These are phyloP conservation scores for Lumnitzera racemosa DNA, from an alignment of 345 rosid species.

Conservation along the genomic window DNA sequence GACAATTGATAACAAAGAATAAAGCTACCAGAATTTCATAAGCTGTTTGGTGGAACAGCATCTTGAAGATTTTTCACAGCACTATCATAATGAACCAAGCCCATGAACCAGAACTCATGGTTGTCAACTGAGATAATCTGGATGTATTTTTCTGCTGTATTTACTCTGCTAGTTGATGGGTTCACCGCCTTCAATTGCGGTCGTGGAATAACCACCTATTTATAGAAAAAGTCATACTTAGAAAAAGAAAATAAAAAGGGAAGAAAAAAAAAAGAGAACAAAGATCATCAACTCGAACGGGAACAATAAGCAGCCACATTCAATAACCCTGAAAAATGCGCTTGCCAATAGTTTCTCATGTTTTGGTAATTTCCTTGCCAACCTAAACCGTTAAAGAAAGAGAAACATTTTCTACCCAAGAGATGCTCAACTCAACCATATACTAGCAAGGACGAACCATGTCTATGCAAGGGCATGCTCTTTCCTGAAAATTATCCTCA, in stretches of 20 bases:
- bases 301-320: too few relatives aligned
- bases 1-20: background rate
- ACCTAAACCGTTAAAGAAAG: too few relatives aligned
- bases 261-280: background rate
- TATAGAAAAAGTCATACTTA: background rate
- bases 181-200: constrained; percentile 67
- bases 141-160: constrained; percentile 68
- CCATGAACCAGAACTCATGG: constrained; percentile 95
- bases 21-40: constrained; percentile 9
- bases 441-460: too few relatives aligned
- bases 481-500: too few relatives aligned
- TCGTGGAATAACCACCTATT: constrained; percentile 66
- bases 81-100: constrained; percentile 68
- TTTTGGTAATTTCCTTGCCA: too few relatives aligned
- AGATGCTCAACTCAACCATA: too few relatives aligned
- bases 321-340: too few relatives aligned
- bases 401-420: too few relatives aligned
- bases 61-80: constrained; percentile 69
- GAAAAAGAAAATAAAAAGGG: background rate
- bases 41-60: constrained; percentile 29
- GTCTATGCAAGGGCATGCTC: too few relatives aligned
- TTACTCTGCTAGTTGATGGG: constrained; percentile 73
- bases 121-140: constrained; percentile 73
- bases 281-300: background rate
- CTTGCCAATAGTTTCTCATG: too few relatives aligned